A percentile compares a stretch with the other conserved stretches of the same genome.
phyloP scores from a whole-genome alignment of 2,329 filamentous ascomycete genomes.

The Trichothecium roseum region DNA sequence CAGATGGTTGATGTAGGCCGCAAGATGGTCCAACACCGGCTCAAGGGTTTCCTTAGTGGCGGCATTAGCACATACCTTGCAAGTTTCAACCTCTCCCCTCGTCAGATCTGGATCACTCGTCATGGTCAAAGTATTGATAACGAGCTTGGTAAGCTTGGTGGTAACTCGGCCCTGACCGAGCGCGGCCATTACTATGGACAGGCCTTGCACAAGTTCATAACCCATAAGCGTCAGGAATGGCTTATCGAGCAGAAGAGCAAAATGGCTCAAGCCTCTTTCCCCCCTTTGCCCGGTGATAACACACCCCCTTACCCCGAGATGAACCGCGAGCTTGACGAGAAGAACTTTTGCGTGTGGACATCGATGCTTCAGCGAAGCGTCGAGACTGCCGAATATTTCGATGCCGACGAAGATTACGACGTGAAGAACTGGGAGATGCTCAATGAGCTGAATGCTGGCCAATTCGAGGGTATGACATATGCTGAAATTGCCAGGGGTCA shows the following conservation, averaged over 20 bases:
- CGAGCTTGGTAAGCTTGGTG: constrained; percentile 76
- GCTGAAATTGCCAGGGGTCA: constrained; percentile 73
- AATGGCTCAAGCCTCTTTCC: constrained; percentile 67
- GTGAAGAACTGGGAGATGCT: constrained; percentile 97
- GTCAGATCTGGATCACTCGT: constrained; percentile 96
- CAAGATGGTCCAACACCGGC: constrained; percentile 83
- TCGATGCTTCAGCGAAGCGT: constrained; percentile 90
- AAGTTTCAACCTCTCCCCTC: constrained; percentile 90
- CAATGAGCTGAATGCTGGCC: constrained; percentile 87
- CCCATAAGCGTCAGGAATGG: constrained; percentile 70
- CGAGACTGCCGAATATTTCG: constrained; percentile 81
- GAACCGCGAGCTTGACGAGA: constrained; percentile 57
- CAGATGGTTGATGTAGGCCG: constrained; percentile 96
- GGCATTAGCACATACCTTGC: constrained; percentile 91
- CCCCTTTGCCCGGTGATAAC: constrained; percentile 81
- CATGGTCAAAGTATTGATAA: constrained; percentile 92
- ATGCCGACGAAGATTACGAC: constrained; percentile 85
- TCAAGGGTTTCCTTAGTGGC: constrained; percentile 83
- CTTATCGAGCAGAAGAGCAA: constrained; percentile 72
- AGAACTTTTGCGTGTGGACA: constrained; percentile 97
- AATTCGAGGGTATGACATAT: constrained; percentile 93
- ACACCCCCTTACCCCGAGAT: constrained; percentile 92
- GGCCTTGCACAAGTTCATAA: constrained; percentile 76
- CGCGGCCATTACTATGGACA: constrained; percentile 71
- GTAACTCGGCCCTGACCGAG: constrained; percentile 74